Percentiles rank a stretch among this genome's conserved stretches.
These are phyloP conservation scores for Tulasnella sp. DNA, from an alignment of 768 basidiomycete genomes.

Conservation along the genomic window DNA sequence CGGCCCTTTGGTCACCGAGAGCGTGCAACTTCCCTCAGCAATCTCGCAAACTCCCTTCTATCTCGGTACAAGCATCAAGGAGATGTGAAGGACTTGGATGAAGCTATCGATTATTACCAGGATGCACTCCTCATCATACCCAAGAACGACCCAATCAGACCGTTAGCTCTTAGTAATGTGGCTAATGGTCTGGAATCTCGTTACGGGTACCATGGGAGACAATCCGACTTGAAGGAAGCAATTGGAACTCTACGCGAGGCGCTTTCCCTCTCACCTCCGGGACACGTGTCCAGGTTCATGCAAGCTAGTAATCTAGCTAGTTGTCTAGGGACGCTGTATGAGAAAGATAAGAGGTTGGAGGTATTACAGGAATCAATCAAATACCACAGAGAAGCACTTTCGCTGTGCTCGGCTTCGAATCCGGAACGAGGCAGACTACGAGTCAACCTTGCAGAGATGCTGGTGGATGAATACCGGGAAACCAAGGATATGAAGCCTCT, in stretches of 20 bases:
- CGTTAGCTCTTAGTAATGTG: not conserved
- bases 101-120: not conserved
- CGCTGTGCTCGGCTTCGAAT: no score
- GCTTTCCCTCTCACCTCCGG: not conserved
- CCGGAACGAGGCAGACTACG: no score
- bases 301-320: no score
- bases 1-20: not conserved
- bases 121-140: not conserved
- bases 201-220: not conserved
- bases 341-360: no score
- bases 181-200: not conserved
- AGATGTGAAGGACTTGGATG: not conserved
- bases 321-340: no score
- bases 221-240: not conserved
- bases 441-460: no score
- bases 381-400: no score
- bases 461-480: no score
- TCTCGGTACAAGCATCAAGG: not conserved
- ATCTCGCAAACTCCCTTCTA: not conserved
- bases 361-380: no score
- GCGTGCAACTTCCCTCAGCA: not conserved
- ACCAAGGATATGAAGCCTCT: no score
- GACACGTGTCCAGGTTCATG: no score
- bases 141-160: not conserved
- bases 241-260: not conserved